Percentiles rank a stretch among this genome's conserved stretches.
phyloP scores from a whole-genome alignment of 129 eudicot genomes.

The Lonicera japonica region DNA sequence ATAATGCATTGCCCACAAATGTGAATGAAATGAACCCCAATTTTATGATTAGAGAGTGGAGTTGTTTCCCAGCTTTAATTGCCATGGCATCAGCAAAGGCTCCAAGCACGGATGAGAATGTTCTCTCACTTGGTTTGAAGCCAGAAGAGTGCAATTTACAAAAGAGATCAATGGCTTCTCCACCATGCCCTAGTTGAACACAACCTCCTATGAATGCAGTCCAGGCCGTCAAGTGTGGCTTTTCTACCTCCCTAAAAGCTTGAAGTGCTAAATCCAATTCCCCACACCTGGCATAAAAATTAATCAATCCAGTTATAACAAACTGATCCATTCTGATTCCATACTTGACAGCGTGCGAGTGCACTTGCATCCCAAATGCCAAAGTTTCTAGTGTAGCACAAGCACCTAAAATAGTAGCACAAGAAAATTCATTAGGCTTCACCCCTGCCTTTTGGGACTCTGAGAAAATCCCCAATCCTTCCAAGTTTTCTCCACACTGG shows the following conservation, averaged over 20 bases:
- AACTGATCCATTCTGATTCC: conserved; percentile 58
- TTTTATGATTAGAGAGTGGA: conserved; percentile 52
- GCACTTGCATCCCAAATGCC: conserved; percentile 55
- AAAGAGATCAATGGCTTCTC: conserved; percentile 44
- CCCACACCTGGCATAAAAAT: conserved; percentile 62
- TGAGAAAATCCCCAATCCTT: conserved; percentile 40
- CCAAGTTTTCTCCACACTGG: conserved; percentile 50
- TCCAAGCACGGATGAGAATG: conserved; percentile 53
- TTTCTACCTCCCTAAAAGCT: conserved; percentile 40
- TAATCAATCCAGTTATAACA: conserved; percentile 58
- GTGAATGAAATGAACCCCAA: conserved; percentile 43
- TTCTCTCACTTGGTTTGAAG: conserved; percentile 51
- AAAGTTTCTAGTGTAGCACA: conserved; percentile 43
- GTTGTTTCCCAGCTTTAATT: conserved; percentile 38
- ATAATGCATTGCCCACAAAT: conserved; percentile 46
- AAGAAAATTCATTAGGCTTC: conserved; percentile 39
- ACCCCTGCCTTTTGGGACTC: conserved; percentile 42
- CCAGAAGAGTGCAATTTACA: conserved; percentile 31
- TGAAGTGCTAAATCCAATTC: conserved; percentile 28
- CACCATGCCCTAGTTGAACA: conserved; percentile 37
- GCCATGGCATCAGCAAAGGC: conserved; percentile 35
- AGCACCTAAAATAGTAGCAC: conserved; percentile 51
- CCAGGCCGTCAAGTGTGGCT: conserved; percentile 56
- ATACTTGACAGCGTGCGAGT: conserved; percentile 33
- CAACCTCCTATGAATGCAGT: conserved; percentile 68